Base-by-base conservation (phyloP, 352 stramenopile genomes). In the Pythium myriotylum region DNA sequence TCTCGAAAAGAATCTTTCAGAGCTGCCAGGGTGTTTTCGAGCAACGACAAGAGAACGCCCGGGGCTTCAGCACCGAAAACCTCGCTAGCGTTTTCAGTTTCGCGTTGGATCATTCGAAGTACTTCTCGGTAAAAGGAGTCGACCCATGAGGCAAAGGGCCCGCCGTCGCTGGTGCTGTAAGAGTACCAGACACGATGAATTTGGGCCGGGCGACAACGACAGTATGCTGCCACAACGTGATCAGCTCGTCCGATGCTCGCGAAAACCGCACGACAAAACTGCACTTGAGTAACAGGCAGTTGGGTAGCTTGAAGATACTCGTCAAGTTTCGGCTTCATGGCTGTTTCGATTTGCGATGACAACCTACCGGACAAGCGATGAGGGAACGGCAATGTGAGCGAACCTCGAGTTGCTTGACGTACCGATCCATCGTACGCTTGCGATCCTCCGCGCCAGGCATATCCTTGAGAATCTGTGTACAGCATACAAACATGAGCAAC, bases 121-220 rank as follows among this genome's bases (percentile, higher is more conserved):
- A 89, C 72, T 29, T 89, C 65, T 13, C 13, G 53, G 55, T 89
- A 92, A 19, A 92, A 92, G 10, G 19, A 60, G 6, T 81, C 72
- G 3, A 92, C 66, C 80, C 81, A 90, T 6, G 14, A 45, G 4
- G 57, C 42, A 53, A 89, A 84, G 26, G 40, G 33, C 48, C 33
- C 55, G 13, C 48, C 52, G 13, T 76, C 58, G 10, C 59, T 57
- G 7, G 59, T 53, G 45, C 56, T 76, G 51, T 72, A 89, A 5
- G 80, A 56, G 29, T 77, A 85, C 82, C 82, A 91, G 0, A 75
- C 35, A 29, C 82, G 79, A 40, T 91, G 82, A 24, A 86, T 68
- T 39, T 73, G 58, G 9, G 76, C 74, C 0, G 71, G 76, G n/a
- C 82, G 71, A 3, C 63, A 56, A 17, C 52, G 62, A 62, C 76